Evolutionary conservation across 2,329 filamentous ascomycete genomes (phyloP).

Genomic region (Colletotrichum spinosum): DNA sequence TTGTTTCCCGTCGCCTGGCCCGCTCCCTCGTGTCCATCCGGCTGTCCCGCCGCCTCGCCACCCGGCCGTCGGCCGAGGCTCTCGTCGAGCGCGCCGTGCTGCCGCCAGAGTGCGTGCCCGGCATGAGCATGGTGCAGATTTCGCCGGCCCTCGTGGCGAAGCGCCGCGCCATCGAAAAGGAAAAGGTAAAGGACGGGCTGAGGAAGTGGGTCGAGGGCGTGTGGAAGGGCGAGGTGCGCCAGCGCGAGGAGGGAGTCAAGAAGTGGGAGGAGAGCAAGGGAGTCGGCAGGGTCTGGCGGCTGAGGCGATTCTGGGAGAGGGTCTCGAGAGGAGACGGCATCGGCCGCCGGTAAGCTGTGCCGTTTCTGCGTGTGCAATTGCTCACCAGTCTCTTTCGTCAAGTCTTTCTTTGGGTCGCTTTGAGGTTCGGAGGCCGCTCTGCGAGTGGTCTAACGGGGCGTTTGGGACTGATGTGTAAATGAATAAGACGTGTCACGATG

Average conservation of each 20-base stretch:
- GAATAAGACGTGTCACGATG: slow-evolving; percentile 19
- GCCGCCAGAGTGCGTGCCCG: slow-evolving; percentile 71
- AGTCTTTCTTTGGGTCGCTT: neutral
- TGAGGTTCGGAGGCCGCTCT: neutral
- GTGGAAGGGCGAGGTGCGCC: slow-evolving; percentile 64
- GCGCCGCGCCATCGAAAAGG: slow-evolving; percentile 72
- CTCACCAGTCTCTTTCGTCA: neutral
- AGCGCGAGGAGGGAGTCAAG: slow-evolving; percentile 60
- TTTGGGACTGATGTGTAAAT: neutral
- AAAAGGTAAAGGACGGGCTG: slow-evolving; percentile 75
- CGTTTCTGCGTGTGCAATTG: neutral
- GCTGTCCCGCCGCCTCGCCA: slow-evolving; percentile 70
- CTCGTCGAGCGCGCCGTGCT: slow-evolving; percentile 74
- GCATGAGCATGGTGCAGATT: slow-evolving; percentile 54
- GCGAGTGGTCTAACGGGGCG: neutral
- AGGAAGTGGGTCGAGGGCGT: slow-evolving; percentile 73
- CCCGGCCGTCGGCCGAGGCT: slow-evolving; percentile 68
- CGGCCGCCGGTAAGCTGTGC: slow-evolving; percentile 22
- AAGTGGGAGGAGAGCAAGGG: slow-evolving; percentile 63
- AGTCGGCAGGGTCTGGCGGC: slow-evolving; percentile 68
- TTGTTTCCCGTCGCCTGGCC: slow-evolving; percentile 72
- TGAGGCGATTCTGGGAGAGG: slow-evolving; percentile 76
- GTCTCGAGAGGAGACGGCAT: slow-evolving; percentile 57
- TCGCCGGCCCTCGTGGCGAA: slow-evolving; percentile 72
- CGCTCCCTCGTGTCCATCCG: slow-evolving; percentile 74